Base-by-base conservation (phyloP, 2,329 filamentous ascomycete species). In the Akanthomyces muscarius region DNA sequence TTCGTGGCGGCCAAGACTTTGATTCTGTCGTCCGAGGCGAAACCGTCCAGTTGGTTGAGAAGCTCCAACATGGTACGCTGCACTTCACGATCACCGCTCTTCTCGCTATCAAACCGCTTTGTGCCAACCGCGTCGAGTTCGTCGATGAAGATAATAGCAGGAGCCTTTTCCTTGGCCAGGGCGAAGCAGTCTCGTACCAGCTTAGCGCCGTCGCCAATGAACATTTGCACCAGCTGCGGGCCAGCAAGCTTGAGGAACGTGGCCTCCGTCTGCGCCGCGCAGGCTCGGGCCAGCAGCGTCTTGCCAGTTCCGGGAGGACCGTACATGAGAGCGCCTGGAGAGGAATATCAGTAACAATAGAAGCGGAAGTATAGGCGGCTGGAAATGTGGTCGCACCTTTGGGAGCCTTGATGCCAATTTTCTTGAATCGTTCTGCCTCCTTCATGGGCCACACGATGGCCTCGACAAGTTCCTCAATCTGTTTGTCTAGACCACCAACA, bases 361-460 rank as follows among this genome's bases (percentile, higher is more conserved):
- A 93, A 83, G 92, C 93, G 80, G 95, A 96, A 70, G 95, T 92
- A 83, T 92, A 93, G 83, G 92, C 93, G 80, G 95, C 96, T 52
- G 30, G 33, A 25, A 21, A 14, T 95, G 47, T 28, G 14, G 41
- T 57, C 54, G 51, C 86, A 97, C 95, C 95, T 81, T 99, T 99
- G 16, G 95, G 95, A 47, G 95, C 94, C 81, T 99, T 99, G 83
- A 99, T 99, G 69, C 95, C 95, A 72, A 99, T 97, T 85, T 97
- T 98, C 85, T 97, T 98, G 82, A 99, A 99, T 23, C 94, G 87
- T 71, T 99, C 96, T 1, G 95, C 93, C 80, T 99, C 94, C 85
- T 98, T 98, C 95, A 99, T 99, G 2, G 95, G 95, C 94, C 94
- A 98, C 36, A 99, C 95, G 56, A 99, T 95, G 62, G 95, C 95